Evolutionary conservation across 2,329 filamentous ascomycete species (phyloP), one percentile per base, ranked within the genome.

Genomic region (Trichoderma asperellum): DNA sequence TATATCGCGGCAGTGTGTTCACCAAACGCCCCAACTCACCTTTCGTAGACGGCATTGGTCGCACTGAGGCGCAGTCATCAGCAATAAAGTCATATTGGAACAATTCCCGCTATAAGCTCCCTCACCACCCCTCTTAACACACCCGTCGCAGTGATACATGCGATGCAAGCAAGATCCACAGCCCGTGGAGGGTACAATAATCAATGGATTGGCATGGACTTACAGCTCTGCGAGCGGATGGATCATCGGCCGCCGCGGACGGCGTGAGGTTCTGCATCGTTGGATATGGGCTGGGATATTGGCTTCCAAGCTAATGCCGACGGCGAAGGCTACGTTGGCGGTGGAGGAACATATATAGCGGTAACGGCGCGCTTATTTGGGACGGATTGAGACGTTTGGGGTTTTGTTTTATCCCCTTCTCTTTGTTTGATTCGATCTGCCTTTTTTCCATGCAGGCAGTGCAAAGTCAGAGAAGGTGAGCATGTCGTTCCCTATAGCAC

Each of bases 21-120:
- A n/a, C 35, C 29, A 37, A 8, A 29, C 11, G 1, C 47, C 40
- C 58, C 69, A 7, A 75, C 77, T 76, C 72, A 82, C 81, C 77
- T 82, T 82, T 72, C 80, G 78, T 35, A 77, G 73, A 18, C 81
- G 80, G 66, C 81, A 82, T 76, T 84, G 82, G 72, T 84, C 82
- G 75, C 82, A 84, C 82, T 84, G n/a, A 52, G 27, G 12, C 8
- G 32, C 53, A 35, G 37, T 29, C 18, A 24, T 57, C 29, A 58
- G 55, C 32, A 58, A 34, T 27, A 55, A 29, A 49, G 40, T 43
- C 40, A 43, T 43, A 7, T 43, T 43, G 40, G 12, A 40, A 18
- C 18, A 24, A 53, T 12, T 66, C 37, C 24, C 37, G 29, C 35
- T 24, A 5, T 27, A 14, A 34, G 55, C 32, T 18, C 47, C 12